Evolutionary conservation across 192 early-diverging fungal species (phyloP).

Genomic region (Radiomyces spectabilis): DNA sequence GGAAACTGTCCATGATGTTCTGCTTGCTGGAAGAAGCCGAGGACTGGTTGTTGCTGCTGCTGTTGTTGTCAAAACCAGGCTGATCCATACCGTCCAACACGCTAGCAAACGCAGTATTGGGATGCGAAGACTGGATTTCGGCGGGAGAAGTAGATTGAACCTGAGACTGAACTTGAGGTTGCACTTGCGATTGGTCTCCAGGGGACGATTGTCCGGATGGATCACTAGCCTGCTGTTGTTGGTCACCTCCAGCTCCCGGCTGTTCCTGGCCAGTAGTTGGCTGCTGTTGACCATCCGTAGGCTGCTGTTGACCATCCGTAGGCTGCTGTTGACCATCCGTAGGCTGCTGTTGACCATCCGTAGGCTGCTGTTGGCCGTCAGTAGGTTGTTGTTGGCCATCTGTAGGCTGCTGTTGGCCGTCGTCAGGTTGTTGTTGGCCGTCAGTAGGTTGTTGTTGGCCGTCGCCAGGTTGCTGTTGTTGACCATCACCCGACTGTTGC

Average conservation of each 20-base stretch:
- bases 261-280: too few relatives aligned
- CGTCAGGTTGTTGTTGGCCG: neutral
- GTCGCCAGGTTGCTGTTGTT: neutral
- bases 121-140: neutral
- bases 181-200: neutral
- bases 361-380: neutral
- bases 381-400: neutral
- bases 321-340: neutral
- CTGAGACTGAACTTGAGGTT: neutral
- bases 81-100: neutral
- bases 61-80: neutral
- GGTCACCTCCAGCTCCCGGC: too few relatives aligned
- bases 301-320: neutral
- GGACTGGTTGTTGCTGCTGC: too few relatives aligned
- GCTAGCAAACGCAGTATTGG: constrained; percentile 2
- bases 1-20: too few relatives aligned
- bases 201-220: too few relatives aligned
- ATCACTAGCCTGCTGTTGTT: too few relatives aligned
- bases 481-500: neutral
- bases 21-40: too few relatives aligned
- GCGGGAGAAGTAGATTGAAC: too few relatives aligned
- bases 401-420: neutral
- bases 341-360: neutral
- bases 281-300: too few relatives aligned
- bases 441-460: neutral